Evolutionary conservation across 1,284 basidiomycete species (phyloP).

Genomic region (Singerocomus inundabilis): DNA sequence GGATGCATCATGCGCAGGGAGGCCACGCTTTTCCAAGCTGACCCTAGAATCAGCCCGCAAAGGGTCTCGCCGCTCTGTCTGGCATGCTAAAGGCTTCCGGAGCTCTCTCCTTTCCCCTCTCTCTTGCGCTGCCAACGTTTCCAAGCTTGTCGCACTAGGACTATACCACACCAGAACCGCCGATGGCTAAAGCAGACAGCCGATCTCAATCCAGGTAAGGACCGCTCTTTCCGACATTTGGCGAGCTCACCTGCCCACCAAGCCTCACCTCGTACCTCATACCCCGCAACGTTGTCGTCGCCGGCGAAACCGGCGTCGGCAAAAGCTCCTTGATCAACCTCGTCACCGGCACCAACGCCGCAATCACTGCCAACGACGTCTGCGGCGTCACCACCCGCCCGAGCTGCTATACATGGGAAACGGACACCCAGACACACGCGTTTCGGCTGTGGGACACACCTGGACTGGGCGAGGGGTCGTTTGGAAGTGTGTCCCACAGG

Average conservation of each 20-base stretch:
- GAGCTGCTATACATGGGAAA: slow-evolving; percentile 17
- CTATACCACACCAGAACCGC: not conserved
- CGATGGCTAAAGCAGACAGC: slow-evolving; percentile 10
- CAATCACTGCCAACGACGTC: slow-evolving; percentile 24
- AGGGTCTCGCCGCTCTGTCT: not conserved
- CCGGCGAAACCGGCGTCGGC: too few relatives aligned
- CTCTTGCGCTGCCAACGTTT: not conserved
- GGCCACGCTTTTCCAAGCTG: slow-evolving; percentile 13
- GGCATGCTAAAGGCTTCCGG: not conserved
- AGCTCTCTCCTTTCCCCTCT: not conserved
- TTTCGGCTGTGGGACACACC: slow-evolving; percentile 34
- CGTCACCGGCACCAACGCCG: slow-evolving; percentile 13
- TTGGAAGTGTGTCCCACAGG: slow-evolving; percentile 23
- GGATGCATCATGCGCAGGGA: slow-evolving; percentile 12
- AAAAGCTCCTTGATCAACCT: slow-evolving; percentile 33
- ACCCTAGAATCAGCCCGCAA: not conserved
- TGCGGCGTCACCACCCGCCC: slow-evolving; percentile 23
- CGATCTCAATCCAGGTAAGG: slow-evolving; percentile 14
- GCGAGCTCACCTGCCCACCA: not conserved
- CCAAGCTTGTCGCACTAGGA: not conserved
- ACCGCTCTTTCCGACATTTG: not conserved
- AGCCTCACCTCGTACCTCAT: slow-evolving; percentile 5
- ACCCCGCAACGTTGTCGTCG: slow-evolving; percentile 25
- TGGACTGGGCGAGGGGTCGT: slow-evolving; percentile 27
- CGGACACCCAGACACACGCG: slow-evolving; percentile 9